These are phyloP conservation scores for Neospermospora avenae DNA, from an alignment of 2,329 filamentous ascomycete genomes.

Conservation along the genomic window DNA sequence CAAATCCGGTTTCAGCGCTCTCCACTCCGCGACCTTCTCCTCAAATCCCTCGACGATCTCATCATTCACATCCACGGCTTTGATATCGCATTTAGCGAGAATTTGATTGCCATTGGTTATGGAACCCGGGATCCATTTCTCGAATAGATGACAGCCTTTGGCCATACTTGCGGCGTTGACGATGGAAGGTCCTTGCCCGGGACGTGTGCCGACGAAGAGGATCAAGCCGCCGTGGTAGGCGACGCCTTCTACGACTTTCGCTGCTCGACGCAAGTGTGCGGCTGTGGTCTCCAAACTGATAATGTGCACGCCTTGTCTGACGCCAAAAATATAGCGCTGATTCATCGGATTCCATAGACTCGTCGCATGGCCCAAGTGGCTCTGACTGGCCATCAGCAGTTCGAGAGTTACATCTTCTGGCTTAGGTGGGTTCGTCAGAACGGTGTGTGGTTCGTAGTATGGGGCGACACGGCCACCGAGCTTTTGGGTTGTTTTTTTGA, in stretches of 20 bases:
- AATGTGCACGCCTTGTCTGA: constrained; percentile 85
- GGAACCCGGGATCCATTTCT: constrained; percentile 85
- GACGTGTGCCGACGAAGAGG: constrained; percentile 84
- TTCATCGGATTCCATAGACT: constrained; percentile 94
- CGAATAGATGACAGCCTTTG: constrained; percentile 82
- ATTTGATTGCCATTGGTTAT: constrained; percentile 94
- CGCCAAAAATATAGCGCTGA: constrained; percentile 88
- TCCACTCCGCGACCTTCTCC: constrained; percentile 57
- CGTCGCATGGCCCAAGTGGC: constrained; percentile 86
- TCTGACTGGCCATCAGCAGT: constrained; percentile 81
- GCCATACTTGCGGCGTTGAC: constrained; percentile 77
- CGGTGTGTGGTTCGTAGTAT: constrained; percentile 62
- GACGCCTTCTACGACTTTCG: constrained; percentile 87
- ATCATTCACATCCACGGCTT: constrained; percentile 77
- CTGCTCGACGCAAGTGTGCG: constrained; percentile 84
- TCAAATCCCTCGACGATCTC: constrained; percentile 59
- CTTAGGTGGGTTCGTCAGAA: constrained; percentile 69
- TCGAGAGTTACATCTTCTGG: constrained; percentile 85
- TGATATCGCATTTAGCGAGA: constrained; percentile 63
- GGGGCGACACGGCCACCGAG: constrained; percentile 49
- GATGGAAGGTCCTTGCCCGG: constrained; percentile 76
- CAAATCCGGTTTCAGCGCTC: constrained; percentile 78
- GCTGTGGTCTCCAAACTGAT: constrained; percentile 89
- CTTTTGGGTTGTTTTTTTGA: constrained; percentile 45
- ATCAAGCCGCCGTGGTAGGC: constrained; percentile 78